Conservation (phyloP, 1,139 yeast species). For the Pichia sp. region DNA sequence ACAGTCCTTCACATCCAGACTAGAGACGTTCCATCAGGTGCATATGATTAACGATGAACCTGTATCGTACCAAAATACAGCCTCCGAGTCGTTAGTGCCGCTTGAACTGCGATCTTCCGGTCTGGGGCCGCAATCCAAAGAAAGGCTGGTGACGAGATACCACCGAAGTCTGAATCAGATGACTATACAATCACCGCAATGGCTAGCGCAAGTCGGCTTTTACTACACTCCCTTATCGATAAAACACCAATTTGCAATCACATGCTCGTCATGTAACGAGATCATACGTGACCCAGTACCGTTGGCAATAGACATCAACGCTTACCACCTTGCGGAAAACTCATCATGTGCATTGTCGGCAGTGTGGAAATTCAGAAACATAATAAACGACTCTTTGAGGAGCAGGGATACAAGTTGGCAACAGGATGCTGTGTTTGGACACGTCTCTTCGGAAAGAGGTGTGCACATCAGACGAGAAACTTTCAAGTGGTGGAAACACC, state of each 20-base stretch:
- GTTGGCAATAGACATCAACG: conserved; percentile 7
- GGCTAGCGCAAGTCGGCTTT: conserved; percentile 15
- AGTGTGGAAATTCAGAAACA: conserved; percentile 15
- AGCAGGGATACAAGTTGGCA: not conserved
- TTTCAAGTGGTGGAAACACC: conserved; percentile 10
- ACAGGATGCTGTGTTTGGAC: conserved; percentile 8
- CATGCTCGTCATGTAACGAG: conserved; percentile 13
- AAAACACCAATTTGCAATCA: conserved; percentile 12
- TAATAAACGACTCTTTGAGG: not conserved
- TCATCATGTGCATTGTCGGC: conserved; percentile 12
- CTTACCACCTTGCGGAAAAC: conserved; percentile 7
- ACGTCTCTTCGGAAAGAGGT: conserved; percentile 2
- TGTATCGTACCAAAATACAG: conserved; percentile 7
- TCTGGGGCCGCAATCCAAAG: not conserved
- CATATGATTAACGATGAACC: conserved; percentile 14
- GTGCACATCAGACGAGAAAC: conserved; percentile 9
- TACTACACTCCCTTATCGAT: conserved; percentile 16
- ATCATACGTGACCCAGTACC: conserved; percentile 15
- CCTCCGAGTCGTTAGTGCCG: conserved; percentile 7
- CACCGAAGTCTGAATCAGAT: not conserved
- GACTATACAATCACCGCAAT: conserved; percentile 11
- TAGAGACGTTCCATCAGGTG: conserved; percentile 7
- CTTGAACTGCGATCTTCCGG: not conserved
- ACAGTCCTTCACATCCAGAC: conserved; percentile 9
- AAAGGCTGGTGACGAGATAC: conserved; percentile 3